Percentiles rank a stretch among this genome's conserved stretches.
Evolutionary conservation across 768 basidiomycete genomes (phyloP).

Genomic region (Asterophora parasitica): DNA sequence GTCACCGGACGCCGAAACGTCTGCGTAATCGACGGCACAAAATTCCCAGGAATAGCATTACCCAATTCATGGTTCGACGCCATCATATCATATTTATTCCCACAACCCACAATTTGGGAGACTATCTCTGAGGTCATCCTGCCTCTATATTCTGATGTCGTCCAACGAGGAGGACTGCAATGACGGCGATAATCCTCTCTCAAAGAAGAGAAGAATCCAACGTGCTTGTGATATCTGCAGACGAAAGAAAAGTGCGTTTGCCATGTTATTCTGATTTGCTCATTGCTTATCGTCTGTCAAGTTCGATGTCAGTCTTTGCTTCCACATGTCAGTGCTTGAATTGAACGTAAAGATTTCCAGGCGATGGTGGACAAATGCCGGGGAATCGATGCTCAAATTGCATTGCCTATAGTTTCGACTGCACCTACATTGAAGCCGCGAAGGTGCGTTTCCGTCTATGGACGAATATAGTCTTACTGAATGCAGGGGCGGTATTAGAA

Average conservation of each 20-base stretch:
- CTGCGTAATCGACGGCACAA: slow-evolving; percentile 13
- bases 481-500: slow-evolving; percentile 25
- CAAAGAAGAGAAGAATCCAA: slow-evolving; percentile 70
- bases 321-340: too few relatives aligned
- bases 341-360: slow-evolving; percentile 22
- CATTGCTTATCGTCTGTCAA: slow-evolving; percentile 21
- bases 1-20: not conserved
- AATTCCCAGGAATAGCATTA: slow-evolving; percentile 13
- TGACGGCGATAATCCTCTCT: slow-evolving; percentile 37
- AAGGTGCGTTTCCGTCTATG: slow-evolving; percentile 40
- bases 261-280: not conserved
- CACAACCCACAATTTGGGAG: slow-evolving; percentile 1
- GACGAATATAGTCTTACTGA: not conserved
- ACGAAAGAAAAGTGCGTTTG: slow-evolving; percentile 69
- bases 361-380: slow-evolving; percentile 70
- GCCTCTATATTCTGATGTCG: slow-evolving; percentile 39
- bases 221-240: slow-evolving; percentile 81
- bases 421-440: slow-evolving; percentile 66
- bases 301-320: slow-evolving; percentile 54
- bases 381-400: slow-evolving; percentile 67
- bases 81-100: slow-evolving; percentile 10
- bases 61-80: too few relatives aligned
- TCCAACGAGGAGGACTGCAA: slow-evolving; percentile 63
- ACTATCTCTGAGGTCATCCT: slow-evolving; percentile 12
- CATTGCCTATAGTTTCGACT: slow-evolving; percentile 55